Base-by-base conservation (phyloP, 176 grass and related monocot genomes). In the Hsuehochloa calcarea region DNA sequence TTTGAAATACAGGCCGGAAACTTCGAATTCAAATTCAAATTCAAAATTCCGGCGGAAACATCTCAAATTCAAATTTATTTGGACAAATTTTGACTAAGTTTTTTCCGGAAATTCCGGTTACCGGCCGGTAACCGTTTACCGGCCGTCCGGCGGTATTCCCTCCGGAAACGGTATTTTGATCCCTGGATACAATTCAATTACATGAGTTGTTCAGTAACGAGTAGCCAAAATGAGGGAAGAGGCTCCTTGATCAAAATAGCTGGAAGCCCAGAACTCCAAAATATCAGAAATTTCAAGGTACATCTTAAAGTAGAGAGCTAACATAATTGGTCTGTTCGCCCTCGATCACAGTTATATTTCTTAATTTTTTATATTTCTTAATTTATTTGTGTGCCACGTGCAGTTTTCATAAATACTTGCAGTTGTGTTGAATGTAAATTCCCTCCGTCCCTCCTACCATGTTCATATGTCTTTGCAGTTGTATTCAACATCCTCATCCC, bases 261-360 rank as follows among this genome's bases (percentile, higher is more conserved):
- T 75, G 43, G 20, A 66, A 72, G 70, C n/a, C 31, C 14, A 82
- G 23, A 43, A 70, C 37, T 72, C 29, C 29, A 52, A 70, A 72
- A 22, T 76, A 80, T 65, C 56, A 71, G 43, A n/a, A 64, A 86
- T 63, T 72, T 81, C 35, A 31, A 73, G 15, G 45, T 72, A 65
- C 29, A 87, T 39, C 67, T 54, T 38, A 39, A 71, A 65, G 9
- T 65, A 80, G 56, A 78, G 37, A 55, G 23, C 27, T 66, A 54
- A 26, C 6, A 51, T 16, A 31, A 5, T 63, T 2, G 31, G 44
- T 23, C 20, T 65, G 35, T 45, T 67, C 72, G 75, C 47, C 13
- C 19, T 72, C 22, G 10, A 34, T 72, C 12, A 38, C 35, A 73
- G 5, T 43, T 66, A 74, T 47, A 66, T 65, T 65, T 65, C 66